Evolutionary conservation across 352 stramenopile genomes (phyloP), one percentile per base, ranked within the genome.

Genomic region (Blastocystis sp.): DNA sequence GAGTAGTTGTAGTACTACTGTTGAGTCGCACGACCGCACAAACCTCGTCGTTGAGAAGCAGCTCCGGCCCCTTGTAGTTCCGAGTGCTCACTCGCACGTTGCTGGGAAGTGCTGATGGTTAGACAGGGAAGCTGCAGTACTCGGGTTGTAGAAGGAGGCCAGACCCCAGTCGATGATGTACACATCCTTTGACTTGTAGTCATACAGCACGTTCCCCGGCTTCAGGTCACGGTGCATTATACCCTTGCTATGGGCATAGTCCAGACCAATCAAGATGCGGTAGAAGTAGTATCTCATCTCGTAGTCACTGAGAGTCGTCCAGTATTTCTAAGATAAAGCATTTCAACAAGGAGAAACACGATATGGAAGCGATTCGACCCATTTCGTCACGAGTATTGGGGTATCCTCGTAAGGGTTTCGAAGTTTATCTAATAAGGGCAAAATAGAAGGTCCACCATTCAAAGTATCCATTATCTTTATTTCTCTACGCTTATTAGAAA

Each of bases 191-290:
- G 98, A 97, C 76, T 98, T 95, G 90, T 99, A 96, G 92, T 99
- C 97, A 91, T 99, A 99, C 96, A 99, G 98, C 1, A 91, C 96
- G 91, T 99, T 99, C 92, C 99, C 96, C 24, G 97, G 97, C 93
- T 99, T 99, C 24, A 99, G 96, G 91, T 99, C 97, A 68, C 97
- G 94, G 92, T 99, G 97, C 96, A 99, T 99, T 90, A 99, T 98
- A 55, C 97, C 97, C 89, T 99, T 98, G 13, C 95, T 96, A 93
- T 99, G 97, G 91, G 96, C 98, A 91, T 98, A 99, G 93, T 99
- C 96, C 41, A 99, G 92, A 13, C 96, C 97, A 92, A 96, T 96
- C 45, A 97, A 41, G 16, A 92, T 73, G 62, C 99, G 96, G 92
- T 96, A 98, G 75, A 99, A 97, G 93, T 99, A 99, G 93, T 98